These are phyloP conservation scores for Maudiozyma humilis DNA, from an alignment of 1,139 yeast species.

Conservation along the genomic window DNA sequence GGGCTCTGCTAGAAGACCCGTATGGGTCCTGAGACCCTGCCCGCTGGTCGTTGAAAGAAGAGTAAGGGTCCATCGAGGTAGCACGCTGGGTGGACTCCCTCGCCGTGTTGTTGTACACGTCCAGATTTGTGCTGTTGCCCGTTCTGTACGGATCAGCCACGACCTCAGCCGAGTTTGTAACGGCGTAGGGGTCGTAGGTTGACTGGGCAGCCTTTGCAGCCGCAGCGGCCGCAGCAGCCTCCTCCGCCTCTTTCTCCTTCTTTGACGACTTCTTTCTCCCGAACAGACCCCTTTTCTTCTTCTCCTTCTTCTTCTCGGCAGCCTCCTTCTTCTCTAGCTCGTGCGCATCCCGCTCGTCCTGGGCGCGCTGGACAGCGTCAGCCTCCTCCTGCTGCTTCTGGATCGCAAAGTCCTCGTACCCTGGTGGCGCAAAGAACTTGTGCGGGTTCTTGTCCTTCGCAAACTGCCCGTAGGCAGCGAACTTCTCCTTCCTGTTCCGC, in stretches of 20 bases:
- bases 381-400: conserved; percentile 19
- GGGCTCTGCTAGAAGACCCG: background rate
- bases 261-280: conserved; percentile 8
- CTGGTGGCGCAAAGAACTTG: conserved; percentile 39
- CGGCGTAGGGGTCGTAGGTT: conserved; percentile 21
- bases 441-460: conserved; percentile 42
- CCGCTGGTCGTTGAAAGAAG: background rate
- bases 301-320: conserved; percentile 8
- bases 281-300: conserved; percentile 12
- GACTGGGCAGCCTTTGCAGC: background rate
- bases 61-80: background rate
- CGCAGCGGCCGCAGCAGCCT: background rate
- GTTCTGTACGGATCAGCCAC: conserved; percentile 4
- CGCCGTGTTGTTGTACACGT: background rate
- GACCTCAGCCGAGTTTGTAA: conserved; percentile 3
- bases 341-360: conserved; percentile 3
- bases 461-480: conserved; percentile 57
- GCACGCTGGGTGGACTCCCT: background rate
- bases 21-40: conserved; percentile 1
- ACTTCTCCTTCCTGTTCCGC: conserved; percentile 43
- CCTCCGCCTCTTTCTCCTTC: background rate
- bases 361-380: conserved; percentile 17
- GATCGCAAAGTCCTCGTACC: conserved; percentile 32
- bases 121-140: background rate
- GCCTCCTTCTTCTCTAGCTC: background rate